Evolutionary conservation across 768 basidiomycete species (phyloP), one percentile per base, ranked within the genome.

Genomic region (Pleurotus salmoneostramineus): DNA sequence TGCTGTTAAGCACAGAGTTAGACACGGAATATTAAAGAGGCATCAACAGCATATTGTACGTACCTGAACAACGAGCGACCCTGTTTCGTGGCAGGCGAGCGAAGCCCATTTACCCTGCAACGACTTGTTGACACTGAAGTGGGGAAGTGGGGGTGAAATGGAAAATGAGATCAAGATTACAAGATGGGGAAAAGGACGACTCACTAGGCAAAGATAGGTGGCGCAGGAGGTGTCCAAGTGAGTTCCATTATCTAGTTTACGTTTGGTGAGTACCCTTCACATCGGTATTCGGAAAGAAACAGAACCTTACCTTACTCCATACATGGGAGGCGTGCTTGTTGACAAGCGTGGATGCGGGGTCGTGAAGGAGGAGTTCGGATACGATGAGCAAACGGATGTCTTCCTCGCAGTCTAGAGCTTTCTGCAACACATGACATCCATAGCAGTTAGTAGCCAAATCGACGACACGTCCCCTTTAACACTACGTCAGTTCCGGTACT

Each of bases 241-340:
- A 94, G 72, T 68, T 94, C 92, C 92, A 94, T 94, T 64, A 94
- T 91, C 88, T 92, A 55, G 5, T 11, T 45, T 45, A 17, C n/a
- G 48, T 51, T 37, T 47, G 15, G 37, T 37, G 43, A 35, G 15
- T 27, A 62, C 17, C 27, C 58, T 52, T 10, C 11, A n/a, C 50
- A 44, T 33, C 17, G 32, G 36, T 17, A 32, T 5, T 31, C 15
- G 15, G 14, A 31, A 40, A 6, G 33, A 21, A 31, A 46, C 5
- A 5, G 21, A 27, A 11, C 57, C 68, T 17, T 61, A 89, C 89
- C 80, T 93, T 93, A 73, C 90, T 92, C 91, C 92, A 94, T 34
- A 94, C 92, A 68, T 94, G 92, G 49, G 90, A 91, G 1, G 91
- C 91, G 68, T 94, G 92, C 69, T 94, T 94, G 70, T 93, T 93